Evolutionary conservation across 208 protist genomes (phyloP), one percentile per base, ranked within the genome.

Genomic region (Trypanosoma cruzi): DNA sequence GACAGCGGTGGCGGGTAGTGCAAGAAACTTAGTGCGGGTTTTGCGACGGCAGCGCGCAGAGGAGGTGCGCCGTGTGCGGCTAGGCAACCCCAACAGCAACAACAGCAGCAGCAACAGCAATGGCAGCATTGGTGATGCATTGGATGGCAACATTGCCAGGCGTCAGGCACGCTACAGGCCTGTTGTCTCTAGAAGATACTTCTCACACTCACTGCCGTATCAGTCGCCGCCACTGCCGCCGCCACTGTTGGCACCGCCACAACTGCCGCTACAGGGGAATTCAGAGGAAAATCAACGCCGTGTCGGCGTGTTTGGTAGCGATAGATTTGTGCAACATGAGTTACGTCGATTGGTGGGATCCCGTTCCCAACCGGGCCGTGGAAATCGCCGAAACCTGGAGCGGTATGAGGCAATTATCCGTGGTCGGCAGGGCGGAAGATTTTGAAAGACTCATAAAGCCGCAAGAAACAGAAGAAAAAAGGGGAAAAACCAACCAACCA

Each of bases 321-420:
- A 37, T 28, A 22, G 34, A 8, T 18, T 4, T 6, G 24, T 28
- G 22, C 44, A 34, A 3, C 13, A n/a, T 26, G 48, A 8, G 8
- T 6, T 11, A 8, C 48, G 2, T 6, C 1, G 1, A 6, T 1
- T 18, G 8, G 48, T 4, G 48, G 48, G 24, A 6, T 52, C 48
- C 6, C 68, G 32, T 37, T 32, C 18, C 40, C 59, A 64, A 58
- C 28, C 24, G 40, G 13, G 7, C 22, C 54, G 71, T 29, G 56
- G 63, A 37, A 69, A 64, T 58, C 53, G 20, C 6, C 54, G 56
- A 11, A 75, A 75, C 36, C 57, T 69, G 63, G 63, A 52, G 26
- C 54, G 58, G 59, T 70, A 75, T 50, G 54, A 75, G 26, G 24
- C 71, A 40, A 64, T 65, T 40, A 64, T 75, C 37, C 60, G 62